These are phyloP conservation scores for Hymenoscyphus scutula DNA, from an alignment of 2,329 filamentous ascomycete species.

Conservation along the genomic window DNA sequence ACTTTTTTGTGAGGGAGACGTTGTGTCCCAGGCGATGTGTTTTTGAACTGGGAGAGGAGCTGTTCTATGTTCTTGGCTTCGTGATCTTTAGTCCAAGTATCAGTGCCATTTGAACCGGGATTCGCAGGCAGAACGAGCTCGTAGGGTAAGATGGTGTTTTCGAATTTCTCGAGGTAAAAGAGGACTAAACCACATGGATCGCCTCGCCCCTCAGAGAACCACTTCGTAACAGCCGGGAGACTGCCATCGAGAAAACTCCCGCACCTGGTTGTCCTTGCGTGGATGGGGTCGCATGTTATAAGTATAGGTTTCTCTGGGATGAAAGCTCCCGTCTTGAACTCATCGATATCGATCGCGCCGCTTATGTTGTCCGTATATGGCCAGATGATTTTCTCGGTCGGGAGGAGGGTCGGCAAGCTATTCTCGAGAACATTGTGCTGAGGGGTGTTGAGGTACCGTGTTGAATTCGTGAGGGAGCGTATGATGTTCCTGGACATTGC, in stretches of 20 bases:
- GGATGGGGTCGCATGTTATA: slow-evolving; percentile 39
- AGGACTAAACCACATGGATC: slow-evolving; percentile 1
- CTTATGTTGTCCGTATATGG: too few relatives aligned
- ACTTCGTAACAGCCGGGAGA: slow-evolving; percentile 55
- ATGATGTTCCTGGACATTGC: background rate
- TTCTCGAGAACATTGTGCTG: background rate
- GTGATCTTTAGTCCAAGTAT: background rate
- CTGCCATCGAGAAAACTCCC: background rate
- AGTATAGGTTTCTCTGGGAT: slow-evolving; percentile 50
- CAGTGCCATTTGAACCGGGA: background rate
- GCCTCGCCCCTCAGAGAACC: slow-evolving; percentile 60
- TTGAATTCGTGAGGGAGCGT: background rate
- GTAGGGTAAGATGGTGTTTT: slow-evolving; percentile 52
- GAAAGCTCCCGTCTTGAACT: slow-evolving; percentile 56
- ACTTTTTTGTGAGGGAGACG: too few relatives aligned
- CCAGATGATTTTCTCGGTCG: slow-evolving; percentile 5
- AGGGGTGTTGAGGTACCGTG: background rate
- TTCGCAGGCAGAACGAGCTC: slow-evolving; percentile 46
- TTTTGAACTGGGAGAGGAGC: background rate
- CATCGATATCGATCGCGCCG: slow-evolving; percentile 36
- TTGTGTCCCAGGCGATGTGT: too few relatives aligned
- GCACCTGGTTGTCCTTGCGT: background rate
- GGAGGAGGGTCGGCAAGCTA: background rate
- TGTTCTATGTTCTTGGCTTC: background rate
- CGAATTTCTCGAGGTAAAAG: slow-evolving; percentile 41